A percentile compares a stretch with the other conserved stretches of the same genome.
These are phyloP conservation scores for Plectosphaerella sp. DNA, from an alignment of 2,329 filamentous ascomycete species.

Conservation along the genomic window DNA sequence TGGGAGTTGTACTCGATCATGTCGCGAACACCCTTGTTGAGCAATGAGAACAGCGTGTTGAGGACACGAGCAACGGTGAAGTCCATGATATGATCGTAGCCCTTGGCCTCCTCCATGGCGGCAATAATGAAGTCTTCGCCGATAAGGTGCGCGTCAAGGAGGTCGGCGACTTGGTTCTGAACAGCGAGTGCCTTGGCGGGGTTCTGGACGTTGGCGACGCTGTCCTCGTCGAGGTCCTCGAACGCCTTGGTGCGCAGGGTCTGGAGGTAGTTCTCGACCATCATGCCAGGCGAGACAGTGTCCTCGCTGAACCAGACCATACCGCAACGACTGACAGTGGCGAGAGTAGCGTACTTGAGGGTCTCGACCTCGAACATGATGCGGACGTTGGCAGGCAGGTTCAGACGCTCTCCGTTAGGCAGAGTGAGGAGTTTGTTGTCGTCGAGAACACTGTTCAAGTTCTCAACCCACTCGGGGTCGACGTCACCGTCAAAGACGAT, in stretches of 20 bases:
- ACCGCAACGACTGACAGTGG: constrained; percentile 98
- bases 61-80: constrained; percentile 89
- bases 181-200: constrained; percentile 74
- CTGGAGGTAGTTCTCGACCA: constrained; percentile 87
- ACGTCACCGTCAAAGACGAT: constrained; percentile 99
- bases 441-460: constrained; percentile 97
- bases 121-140: constrained; percentile 77
- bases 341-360: constrained; percentile 92
- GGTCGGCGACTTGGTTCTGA: constrained; percentile 74
- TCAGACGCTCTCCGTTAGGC: constrained; percentile 96
- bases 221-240: constrained; percentile 94
- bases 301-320: constrained; percentile 99
- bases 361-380: constrained; percentile 99
- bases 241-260: constrained; percentile 78
- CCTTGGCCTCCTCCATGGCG: constrained; percentile 69
- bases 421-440: constrained; percentile 98
- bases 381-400: constrained; percentile 87
- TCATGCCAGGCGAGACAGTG: constrained; percentile 87
- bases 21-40: constrained; percentile 90
- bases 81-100: constrained; percentile 96
- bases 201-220: constrained; percentile 68
- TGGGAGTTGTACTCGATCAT: constrained; percentile 95
- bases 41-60: constrained; percentile 87
- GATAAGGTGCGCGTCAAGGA: constrained; percentile 71
- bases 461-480: constrained; percentile 99